Base-by-base conservation (phyloP, 192 early-diverging fungal species). In the Coemansia asiatica region DNA sequence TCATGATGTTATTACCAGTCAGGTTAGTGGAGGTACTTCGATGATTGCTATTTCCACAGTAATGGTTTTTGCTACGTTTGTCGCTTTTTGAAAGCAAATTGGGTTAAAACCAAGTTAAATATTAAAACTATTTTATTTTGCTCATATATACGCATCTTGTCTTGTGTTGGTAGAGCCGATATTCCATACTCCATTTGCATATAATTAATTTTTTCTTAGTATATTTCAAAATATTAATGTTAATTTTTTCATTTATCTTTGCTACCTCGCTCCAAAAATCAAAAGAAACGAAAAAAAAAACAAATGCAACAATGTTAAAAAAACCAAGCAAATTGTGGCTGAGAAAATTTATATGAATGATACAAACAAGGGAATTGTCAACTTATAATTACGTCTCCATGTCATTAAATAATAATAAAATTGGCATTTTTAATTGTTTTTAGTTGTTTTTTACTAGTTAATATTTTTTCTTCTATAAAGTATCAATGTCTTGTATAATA, bases 41-140 rank as follows among this genome's bases (percentile, higher is more conserved):
- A 80, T 80, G 77, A 71, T 80, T 55, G 77, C 77, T 16, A 80
- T 80, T 19, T 80, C 77, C 4, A 69, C 66, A 0, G 77, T 80
- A 12, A 67, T 80, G 25, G 60, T 80, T 61, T 80, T 80, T 61
- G 77, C 77, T 61, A 80, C 77, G 16, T 69, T 80, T 68, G 72
- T 67, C 48, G 68, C 77, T 31, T 80, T 74, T 40, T 80, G 49
- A 44, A 44, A 16, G 15, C 40, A 33, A 2, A 49, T 4, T 6
- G 21, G 47, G 5, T 49, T 4, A 2, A 49, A 19, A 49, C 5
- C 4, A 49, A 6, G 21, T 6, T 6, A 53, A 22, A 21, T 21
- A 53, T 26, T 26, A 27, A 53, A 53, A 49, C n/a, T n/a, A n/a
- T n/a, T 49, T 16, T 49, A 49, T 22, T 4, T 49, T 49, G 21